Evolutionary conservation across 2,329 filamentous ascomycete genomes (phyloP).

Genomic region (Pseudocercospora cruenta): DNA sequence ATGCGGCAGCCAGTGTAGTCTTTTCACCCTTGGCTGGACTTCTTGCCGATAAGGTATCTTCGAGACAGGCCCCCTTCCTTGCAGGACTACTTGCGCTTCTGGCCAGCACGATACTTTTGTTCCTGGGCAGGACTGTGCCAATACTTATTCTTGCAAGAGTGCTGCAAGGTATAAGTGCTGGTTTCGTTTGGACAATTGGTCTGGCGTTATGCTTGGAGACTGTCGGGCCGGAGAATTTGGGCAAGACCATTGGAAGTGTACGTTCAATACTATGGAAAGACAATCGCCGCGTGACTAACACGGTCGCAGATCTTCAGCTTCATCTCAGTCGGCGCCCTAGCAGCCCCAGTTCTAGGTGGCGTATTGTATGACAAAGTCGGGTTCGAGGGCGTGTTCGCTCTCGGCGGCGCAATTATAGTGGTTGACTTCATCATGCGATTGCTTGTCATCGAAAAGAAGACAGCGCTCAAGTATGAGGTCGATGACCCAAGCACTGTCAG

Average conservation of each 20-base stretch:
- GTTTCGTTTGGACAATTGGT: conserved; percentile 63
- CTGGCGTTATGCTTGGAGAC: conserved; percentile 63
- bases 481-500: conserved; percentile 32
- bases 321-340: conserved; percentile 60
- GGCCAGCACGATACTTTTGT: conserved; percentile 59
- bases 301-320: conserved; percentile 58
- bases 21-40: conserved; percentile 58
- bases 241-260: conserved; percentile 63
- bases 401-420: conserved; percentile 58
- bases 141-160: conserved; percentile 57
- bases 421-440: conserved; percentile 65
- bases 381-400: conserved; percentile 61
- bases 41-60: conserved; percentile 57
- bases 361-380: conserved; percentile 63
- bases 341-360: conserved; percentile 63
- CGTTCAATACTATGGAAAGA: conserved; percentile 18
- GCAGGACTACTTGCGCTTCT: conserved; percentile 57
- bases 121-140: conserved; percentile 53
- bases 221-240: conserved; percentile 59
- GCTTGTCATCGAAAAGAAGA: conserved; percentile 66
- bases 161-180: conserved; percentile 61
- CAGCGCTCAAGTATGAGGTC: conserved; percentile 51
- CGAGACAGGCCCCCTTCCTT: conserved; percentile 62
- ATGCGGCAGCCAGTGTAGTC: conserved; percentile 57
- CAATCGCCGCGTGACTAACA: background rate